Evolutionary conservation across 192 early-diverging fungal species (phyloP), one percentile per base, ranked within the genome.

Genomic region (Backusella parvicylindrica): DNA sequence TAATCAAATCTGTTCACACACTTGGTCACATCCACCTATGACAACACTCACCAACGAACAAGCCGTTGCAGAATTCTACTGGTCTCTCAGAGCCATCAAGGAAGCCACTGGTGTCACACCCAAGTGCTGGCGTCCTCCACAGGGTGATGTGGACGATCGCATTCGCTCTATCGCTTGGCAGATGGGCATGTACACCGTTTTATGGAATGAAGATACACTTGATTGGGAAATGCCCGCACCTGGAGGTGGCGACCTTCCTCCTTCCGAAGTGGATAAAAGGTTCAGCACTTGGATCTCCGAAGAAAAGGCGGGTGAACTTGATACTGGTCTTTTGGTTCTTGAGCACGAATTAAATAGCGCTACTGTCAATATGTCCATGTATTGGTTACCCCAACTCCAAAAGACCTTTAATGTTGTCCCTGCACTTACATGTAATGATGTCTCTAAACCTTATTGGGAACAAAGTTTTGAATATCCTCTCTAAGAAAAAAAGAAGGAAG

Each of bases 11-110:
- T 86, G 81, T 26, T 83, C 83, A 30, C 91, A 73, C 69, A 91
- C 90, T 30, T 90, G 89, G 89, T 83, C 88, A 11, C 89, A 91
- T 72, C 35, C 68, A n/a, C 13, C 78, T 8, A 78, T 91, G 75
- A 85, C 87, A 47, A 82, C 78, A 12, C 64, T 86, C 16, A 41
- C 75, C 6, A 82, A 83, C 35, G 72, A 81, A 37, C 73, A 76
- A 15, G 41, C 86, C 18, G 83, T 89, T 49, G 83, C 86, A 31
- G 89, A 91, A 74, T 65, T 86, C 21, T 65, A 84, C 26, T 77
- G 73, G 64, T 47, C 74, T 21, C 75, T 80, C 23, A 76, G 73
- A 71, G 83, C 76, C 40, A 81, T 87, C 67, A 82, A 84, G 43
- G 78, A 75, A 32, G 81, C 79, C 37, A 84, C 82, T 36, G 85